A percentile compares a stretch with the other conserved stretches of the same genome.
These are phyloP conservation scores for Fusarium multiceps DNA, from an alignment of 2,329 filamentous ascomycete genomes.

Conservation along the genomic window DNA sequence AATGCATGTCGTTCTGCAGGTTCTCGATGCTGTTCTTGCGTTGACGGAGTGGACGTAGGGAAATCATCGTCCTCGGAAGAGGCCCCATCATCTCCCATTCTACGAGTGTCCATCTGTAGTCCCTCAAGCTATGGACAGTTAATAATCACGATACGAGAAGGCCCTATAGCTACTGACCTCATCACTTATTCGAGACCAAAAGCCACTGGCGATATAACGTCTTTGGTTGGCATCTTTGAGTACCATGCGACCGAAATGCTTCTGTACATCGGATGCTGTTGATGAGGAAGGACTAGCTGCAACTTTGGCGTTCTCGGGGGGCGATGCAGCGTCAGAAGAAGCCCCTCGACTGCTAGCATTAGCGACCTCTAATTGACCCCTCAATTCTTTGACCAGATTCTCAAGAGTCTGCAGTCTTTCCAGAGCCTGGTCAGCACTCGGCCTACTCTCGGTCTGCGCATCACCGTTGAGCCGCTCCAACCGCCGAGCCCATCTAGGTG, in stretches of 20 bases:
- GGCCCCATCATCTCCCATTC: conserved; percentile 44
- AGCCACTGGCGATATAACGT: conserved; percentile 63
- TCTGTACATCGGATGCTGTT: conserved; percentile 47
- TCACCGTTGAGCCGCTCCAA: conserved; percentile 55
- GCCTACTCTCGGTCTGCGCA: conserved; percentile 34
- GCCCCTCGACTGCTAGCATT: conserved; percentile 46
- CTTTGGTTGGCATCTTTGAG: conserved; percentile 56
- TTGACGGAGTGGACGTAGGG: conserved; percentile 46
- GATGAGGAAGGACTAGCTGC: conserved; percentile 19
- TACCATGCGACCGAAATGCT: conserved; percentile 61
- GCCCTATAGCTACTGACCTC: conserved; percentile 54
- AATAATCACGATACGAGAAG: neutral
- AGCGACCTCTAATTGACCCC: conserved; percentile 57
- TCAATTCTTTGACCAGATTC: conserved; percentile 62
- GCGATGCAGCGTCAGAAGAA: conserved; percentile 47
- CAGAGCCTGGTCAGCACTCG: conserved; percentile 55
- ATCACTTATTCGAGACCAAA: conserved; percentile 67
- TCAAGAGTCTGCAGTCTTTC: conserved; percentile 63
- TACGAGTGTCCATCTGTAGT: conserved; percentile 55
- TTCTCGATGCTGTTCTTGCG: conserved; percentile 55
- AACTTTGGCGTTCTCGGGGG: conserved; percentile 36
- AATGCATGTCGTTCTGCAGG: conserved; percentile 62
- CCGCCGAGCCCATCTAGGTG: conserved; percentile 66
- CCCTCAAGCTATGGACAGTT: conserved; percentile 53
- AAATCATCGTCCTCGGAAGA: conserved; percentile 54